Conservation (phyloP, 1,284 basidiomycete species). For the Trametes pubescens region DNA sequence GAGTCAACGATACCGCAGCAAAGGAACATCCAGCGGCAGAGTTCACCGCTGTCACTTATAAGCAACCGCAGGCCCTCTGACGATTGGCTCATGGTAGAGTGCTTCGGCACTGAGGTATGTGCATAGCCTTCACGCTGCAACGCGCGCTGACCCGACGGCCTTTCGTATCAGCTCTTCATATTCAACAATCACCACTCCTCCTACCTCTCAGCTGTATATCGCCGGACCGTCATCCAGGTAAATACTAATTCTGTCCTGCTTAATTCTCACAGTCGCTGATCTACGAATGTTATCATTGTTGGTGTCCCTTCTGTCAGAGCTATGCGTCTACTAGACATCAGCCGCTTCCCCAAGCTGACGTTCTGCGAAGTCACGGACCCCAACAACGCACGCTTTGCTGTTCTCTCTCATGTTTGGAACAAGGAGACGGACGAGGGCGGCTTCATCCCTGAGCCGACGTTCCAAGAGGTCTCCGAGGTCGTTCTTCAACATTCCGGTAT, state of each 20-base stretch:
- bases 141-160: too few species aligned
- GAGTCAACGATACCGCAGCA: neutral
- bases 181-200: too few species aligned
- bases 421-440: neutral
- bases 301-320: neutral
- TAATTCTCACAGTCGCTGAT: neutral
- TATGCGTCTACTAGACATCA: constrained; percentile 2
- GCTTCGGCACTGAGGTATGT: too few species aligned
- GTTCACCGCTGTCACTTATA: too few species aligned
- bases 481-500: neutral
- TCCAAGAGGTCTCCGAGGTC: neutral
- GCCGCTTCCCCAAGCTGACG: neutral
- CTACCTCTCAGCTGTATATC: too few species aligned
- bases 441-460: constrained; percentile 1
- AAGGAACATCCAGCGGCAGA: too few species aligned
- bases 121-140: too few species aligned
- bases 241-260: neutral
- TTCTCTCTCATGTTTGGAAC: constrained; percentile 16
- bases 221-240: neutral
- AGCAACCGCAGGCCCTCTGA: too few species aligned
- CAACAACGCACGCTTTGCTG: neutral
- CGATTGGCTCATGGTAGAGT: too few species aligned
- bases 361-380: neutral
- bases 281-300: too few species aligned
- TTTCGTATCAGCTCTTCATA: too few species aligned